Base-by-base conservation (phyloP, 345 rosid genomes). In the Citrus reticulata region DNA sequence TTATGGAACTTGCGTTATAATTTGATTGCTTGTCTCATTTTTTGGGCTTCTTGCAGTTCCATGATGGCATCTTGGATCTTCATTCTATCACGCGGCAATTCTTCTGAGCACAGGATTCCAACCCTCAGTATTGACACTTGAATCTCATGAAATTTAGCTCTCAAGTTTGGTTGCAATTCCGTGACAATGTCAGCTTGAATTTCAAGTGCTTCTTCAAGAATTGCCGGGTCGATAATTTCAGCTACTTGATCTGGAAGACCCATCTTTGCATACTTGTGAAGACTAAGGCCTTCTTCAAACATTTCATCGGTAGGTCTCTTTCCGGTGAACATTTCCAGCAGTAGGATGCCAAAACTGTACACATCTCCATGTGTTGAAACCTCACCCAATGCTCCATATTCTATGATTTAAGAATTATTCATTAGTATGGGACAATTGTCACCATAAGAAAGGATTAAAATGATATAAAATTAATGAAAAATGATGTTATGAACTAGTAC, bases 241-340 rank as follows among this genome's bases (percentile, higher is more conserved):
- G 46, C 10, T 16, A 70, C 79, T 62, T 60, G 60, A 42, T 84
- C 84, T 2, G 77, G 84, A 34, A 81, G 34, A 9, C 78, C 73
- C 39, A 65, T 78, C 54, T 67, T 40, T 4, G 76, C 76, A 55
- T 32, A 84, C 13, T 35, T 64, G 40, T 71, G 84, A 57, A 84
- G 84, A 79, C 72, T 81, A 16, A 78, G 70, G 69, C 67, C 79
- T 11, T 84, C 80, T 40, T 1, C 63, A 76, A 83, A 83, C 79
- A 80, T 77, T 35, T 70, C 81, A 62, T 80, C 77, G 1, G 83
- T 83, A 7, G 86, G 81, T 70, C 73, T 74, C 73, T 66, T 83
- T 66, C 83, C 81, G 0, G 86, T 77, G 68, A 83, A 77, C 79
- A 83, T 70, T 83, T 86, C 88, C 25, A 86, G 65, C 78, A 86